Evolutionary conservation across 257 asterid genomes (phyloP).

Genomic region (Anisodus tanguticus): DNA sequence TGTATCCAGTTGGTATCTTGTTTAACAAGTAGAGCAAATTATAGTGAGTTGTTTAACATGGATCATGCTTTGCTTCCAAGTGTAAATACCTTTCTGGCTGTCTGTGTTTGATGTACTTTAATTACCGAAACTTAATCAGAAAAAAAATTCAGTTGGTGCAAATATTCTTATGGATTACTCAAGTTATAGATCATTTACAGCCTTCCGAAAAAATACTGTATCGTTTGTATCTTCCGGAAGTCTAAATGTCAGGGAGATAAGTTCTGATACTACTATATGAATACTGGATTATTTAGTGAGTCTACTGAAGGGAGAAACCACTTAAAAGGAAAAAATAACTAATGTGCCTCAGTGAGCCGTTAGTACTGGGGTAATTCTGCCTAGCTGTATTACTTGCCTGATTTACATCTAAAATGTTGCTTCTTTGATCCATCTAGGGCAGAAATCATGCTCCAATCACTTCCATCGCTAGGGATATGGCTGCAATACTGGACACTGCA

Average conservation of each 20-base stretch:
- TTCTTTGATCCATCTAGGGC: conserved; percentile 53
- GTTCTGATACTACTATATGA: not conserved
- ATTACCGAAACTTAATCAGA: not conserved
- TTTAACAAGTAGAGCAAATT: conserved; percentile 9
- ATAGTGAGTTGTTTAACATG: conserved; percentile 10
- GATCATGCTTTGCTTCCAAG: not conserved
- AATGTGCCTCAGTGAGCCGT: not conserved
- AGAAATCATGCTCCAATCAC: conserved; percentile 65
- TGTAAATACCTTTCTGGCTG: conserved; percentile 1
- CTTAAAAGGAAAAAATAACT: not conserved
- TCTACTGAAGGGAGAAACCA: conserved; percentile 7
- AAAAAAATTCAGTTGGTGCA: not conserved
- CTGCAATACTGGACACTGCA: conserved; percentile 93
- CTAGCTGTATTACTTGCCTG: conserved; percentile 28
- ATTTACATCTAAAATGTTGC: conserved; percentile 24
- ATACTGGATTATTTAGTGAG: not conserved
- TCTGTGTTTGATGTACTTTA: not conserved
- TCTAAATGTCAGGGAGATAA: not conserved
- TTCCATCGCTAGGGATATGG: conserved; percentile 95
- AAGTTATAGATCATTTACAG: not conserved
- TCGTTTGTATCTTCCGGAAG: conserved; percentile 3
- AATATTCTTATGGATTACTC: conserved; percentile 16
- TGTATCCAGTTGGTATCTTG: conserved; percentile 5
- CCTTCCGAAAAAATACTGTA: not conserved
- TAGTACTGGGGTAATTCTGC: not conserved